Percentiles rank a stretch among this genome's conserved stretches.
Conservation (phyloP, 2,329 filamentous ascomycete species). For the Ramularia collo-cygni region DNA sequence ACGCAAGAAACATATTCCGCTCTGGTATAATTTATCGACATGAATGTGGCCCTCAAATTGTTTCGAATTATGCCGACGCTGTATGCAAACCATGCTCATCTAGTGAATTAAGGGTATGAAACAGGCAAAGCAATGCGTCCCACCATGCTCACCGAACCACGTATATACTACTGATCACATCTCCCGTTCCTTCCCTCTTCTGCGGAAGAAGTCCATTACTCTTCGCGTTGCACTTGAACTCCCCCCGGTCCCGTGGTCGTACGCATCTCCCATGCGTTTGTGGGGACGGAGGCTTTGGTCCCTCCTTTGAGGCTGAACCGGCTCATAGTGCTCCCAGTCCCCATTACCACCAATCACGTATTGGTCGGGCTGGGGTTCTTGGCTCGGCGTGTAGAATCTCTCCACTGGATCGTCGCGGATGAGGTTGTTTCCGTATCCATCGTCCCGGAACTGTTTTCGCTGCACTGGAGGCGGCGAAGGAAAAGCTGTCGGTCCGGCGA, state of each 20-base stretch:
- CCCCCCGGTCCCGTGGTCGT: constrained; percentile 71
- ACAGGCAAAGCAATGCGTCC: too few species aligned
- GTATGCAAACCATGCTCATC: too few species aligned
- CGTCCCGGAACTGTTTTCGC: constrained; percentile 27
- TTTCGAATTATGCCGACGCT: too few species aligned
- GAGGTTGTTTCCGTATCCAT: constrained; percentile 25
- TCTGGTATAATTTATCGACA: too few species aligned
- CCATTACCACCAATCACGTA: constrained; percentile 29
- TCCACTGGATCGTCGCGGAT: constrained; percentile 24
- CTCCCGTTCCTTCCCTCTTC: constrained; percentile 60
- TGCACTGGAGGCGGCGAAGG: constrained; percentile 17
- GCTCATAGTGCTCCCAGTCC: constrained; percentile 20
- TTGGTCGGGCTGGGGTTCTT: constrained; percentile 18
- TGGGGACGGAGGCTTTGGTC: constrained; percentile 56
- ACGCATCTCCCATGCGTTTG: constrained; percentile 83
- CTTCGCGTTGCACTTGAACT: constrained; percentile 81
- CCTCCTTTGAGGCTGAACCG: constrained; percentile 36
- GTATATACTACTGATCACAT: constrained; percentile 7
- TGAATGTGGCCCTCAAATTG: too few species aligned
- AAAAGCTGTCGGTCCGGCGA: constrained; percentile 4
- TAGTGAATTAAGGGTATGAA: too few species aligned
- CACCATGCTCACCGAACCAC: constrained; percentile 1
- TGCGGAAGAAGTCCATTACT: constrained; percentile 97
- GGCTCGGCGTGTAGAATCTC: constrained; percentile 27
- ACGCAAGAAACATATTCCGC: too few species aligned